These are phyloP conservation scores for Starmerella roubikii DNA, from an alignment of 805 yeast genomes.

Conservation along the genomic window DNA sequence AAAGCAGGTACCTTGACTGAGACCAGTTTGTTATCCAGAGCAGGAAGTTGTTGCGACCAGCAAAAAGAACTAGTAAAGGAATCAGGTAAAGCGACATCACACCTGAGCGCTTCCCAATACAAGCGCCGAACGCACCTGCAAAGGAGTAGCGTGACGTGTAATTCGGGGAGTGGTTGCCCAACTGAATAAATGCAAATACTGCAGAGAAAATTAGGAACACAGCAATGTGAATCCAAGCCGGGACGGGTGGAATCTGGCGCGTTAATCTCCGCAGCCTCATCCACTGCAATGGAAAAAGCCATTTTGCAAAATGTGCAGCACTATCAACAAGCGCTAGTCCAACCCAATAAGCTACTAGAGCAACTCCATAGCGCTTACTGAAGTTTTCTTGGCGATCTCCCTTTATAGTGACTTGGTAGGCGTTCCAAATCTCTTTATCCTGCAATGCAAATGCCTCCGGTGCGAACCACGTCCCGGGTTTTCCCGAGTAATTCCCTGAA, in stretches of 20 bases:
- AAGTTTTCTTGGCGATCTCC: not conserved
- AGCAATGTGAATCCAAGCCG: too few relatives aligned
- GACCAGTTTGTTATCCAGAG: slow-evolving; percentile 47
- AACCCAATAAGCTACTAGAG: slow-evolving; percentile 15
- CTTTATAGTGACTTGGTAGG: not conserved
- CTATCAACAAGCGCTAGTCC: too few relatives aligned
- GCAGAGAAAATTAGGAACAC: slow-evolving; percentile 27
- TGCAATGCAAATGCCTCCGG: slow-evolving; percentile 5
- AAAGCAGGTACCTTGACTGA: slow-evolving; percentile 42
- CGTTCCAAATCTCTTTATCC: slow-evolving; percentile 4
- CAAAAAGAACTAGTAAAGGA: slow-evolving; percentile 30
- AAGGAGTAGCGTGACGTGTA: slow-evolving; percentile 4
- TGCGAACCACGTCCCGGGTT: slow-evolving; percentile 10
- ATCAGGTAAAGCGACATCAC: slow-evolving; percentile 15
- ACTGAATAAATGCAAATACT: slow-evolving; percentile 20
- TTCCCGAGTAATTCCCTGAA: not conserved
- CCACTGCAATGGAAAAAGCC: too few relatives aligned
- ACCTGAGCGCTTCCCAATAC: slow-evolving; percentile 14
- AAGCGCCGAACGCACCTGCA: slow-evolving; percentile 2
- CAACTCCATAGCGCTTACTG: slow-evolving; percentile 10
- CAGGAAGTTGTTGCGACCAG: slow-evolving; percentile 60
- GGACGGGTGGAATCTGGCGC: too few relatives aligned
- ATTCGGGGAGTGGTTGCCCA: slow-evolving; percentile 6
- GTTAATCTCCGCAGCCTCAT: too few relatives aligned
- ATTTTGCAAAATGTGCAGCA: too few relatives aligned